phyloP scores from a whole-genome alignment of 345 rosid species.

The Erucastrum elatum region DNA sequence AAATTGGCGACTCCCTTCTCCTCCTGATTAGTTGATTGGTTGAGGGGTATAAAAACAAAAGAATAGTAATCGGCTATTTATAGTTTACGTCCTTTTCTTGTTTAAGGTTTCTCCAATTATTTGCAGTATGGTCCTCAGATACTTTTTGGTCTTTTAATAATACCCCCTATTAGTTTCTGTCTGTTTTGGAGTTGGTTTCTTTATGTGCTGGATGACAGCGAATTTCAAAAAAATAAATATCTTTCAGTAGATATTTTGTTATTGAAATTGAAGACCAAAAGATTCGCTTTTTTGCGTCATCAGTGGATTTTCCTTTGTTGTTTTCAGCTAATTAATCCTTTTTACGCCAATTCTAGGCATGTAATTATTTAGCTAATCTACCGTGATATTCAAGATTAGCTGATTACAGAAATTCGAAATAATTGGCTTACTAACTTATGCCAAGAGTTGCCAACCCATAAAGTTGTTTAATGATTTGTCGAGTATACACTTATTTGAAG shows the following conservation, averaged over 20 bases:
- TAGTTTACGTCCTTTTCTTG: constrained; percentile 29
- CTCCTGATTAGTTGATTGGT: constrained; percentile 18
- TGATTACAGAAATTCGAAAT: constrained; percentile 9
- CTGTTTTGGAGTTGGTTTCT: constrained; percentile 10
- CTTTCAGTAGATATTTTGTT: constrained; percentile 19
- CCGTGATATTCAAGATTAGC: background rate
- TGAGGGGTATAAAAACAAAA: constrained; percentile 35
- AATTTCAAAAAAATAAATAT: constrained; percentile 15
- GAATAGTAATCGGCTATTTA: constrained; percentile 32
- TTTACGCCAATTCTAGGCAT: constrained; percentile 18
- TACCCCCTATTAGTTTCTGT: background rate
- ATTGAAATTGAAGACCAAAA: constrained; percentile 17
- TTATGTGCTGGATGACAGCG: constrained; percentile 27
- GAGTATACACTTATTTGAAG: background rate
- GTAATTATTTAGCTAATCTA: constrained; percentile 22
- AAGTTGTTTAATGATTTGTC: constrained; percentile 4
- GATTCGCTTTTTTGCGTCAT: constrained; percentile 19
- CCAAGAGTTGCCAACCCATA: background rate
- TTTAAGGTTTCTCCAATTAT: background rate
- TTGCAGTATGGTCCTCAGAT: background rate
- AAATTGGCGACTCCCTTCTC: constrained; percentile 7
- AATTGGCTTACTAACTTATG: constrained; percentile 17
- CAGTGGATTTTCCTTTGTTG: constrained; percentile 23
- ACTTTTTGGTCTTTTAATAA: no score
- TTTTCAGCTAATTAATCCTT: constrained; percentile 12